Conservation (phyloP, 208 protist genomes). For the Leishmania braziliensis region DNA sequence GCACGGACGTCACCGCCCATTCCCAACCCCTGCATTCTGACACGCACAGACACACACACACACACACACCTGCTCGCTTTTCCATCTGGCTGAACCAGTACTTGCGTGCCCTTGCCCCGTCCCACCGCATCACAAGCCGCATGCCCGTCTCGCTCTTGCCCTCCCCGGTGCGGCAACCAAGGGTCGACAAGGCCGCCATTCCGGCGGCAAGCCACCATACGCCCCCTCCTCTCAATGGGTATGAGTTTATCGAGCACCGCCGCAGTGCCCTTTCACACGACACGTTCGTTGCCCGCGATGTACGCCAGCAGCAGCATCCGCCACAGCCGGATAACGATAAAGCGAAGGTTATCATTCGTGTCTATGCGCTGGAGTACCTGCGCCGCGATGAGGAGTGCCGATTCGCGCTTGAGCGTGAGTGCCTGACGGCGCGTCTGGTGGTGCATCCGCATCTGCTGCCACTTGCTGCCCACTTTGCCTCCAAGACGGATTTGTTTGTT, state of each 20-base stretch:
- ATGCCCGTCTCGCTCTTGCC: neutral
- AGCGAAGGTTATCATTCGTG: constrained; percentile 54
- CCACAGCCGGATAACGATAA: constrained; percentile 2
- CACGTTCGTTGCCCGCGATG: constrained; percentile 47
- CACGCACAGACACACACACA: constrained; percentile 11
- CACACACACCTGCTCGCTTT: neutral
- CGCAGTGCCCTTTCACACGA: constrained; percentile 58
- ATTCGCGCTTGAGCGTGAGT: constrained; percentile 59
- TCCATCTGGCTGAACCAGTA: neutral
- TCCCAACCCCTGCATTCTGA: neutral
- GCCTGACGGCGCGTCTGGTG: constrained; percentile 39
- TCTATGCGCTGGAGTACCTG: constrained; percentile 68
- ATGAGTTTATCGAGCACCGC: constrained; percentile 51
- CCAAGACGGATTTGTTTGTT: constrained; percentile 58
- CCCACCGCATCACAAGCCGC: neutral
- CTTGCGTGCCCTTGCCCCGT: neutral
- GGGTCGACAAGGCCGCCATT: constrained; percentile 6
- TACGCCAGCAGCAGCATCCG: neutral
- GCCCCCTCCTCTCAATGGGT: constrained; percentile 50
- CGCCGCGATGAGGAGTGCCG: constrained; percentile 46
- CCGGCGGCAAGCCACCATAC: constrained; percentile 33
- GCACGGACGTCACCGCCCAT: neutral
- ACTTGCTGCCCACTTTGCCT: constrained; percentile 42
- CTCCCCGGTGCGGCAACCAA: neutral
- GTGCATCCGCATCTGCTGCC: constrained; percentile 56